Evolutionary conservation across 2,329 filamentous ascomycete genomes (phyloP).

Genomic region (Onygenales sp.): DNA sequence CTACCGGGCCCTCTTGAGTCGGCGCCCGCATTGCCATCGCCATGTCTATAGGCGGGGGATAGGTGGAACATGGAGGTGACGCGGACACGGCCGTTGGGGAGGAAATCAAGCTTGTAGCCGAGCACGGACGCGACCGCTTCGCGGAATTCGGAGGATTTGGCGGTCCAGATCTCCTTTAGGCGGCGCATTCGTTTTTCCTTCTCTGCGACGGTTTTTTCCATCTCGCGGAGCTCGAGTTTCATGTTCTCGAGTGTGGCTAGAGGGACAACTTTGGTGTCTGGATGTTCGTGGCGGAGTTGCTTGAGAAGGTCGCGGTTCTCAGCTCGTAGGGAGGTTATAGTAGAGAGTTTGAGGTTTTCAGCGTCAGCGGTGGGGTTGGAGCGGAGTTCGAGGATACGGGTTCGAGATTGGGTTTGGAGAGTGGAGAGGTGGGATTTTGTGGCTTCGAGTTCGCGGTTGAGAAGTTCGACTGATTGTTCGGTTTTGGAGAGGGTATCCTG

Average conservation of each 20-base stretch:
- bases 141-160: slow-evolving; percentile 89
- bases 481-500: slow-evolving; percentile 65
- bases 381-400: slow-evolving; percentile 73
- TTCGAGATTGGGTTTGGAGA: slow-evolving; percentile 59
- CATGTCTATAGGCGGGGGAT: slow-evolving; percentile 39
- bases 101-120: slow-evolving; percentile 90
- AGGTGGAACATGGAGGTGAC: slow-evolving; percentile 81
- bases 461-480: slow-evolving; percentile 59
- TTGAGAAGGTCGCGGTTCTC: slow-evolving; percentile 78
- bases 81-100: slow-evolving; percentile 92
- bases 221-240: slow-evolving; percentile 64
- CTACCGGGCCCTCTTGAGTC: slow-evolving; percentile 39
- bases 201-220: slow-evolving; percentile 57
- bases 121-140: slow-evolving; percentile 87
- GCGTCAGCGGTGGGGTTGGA: slow-evolving; percentile 85
- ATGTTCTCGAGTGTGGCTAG: slow-evolving; percentile 65
- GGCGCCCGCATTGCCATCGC: slow-evolving; percentile 47
- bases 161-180: slow-evolving; percentile 84
- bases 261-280: slow-evolving; percentile 57
- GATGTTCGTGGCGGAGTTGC: slow-evolving; percentile 49
- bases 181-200: slow-evolving; percentile 73
- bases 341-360: slow-evolving; percentile 74
- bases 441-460: slow-evolving; percentile 67
- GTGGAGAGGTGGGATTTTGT: slow-evolving; percentile 61
- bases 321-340: slow-evolving; percentile 63